A percentile compares a stretch with the other conserved stretches of the same genome.
Evolutionary conservation across 352 stramenopile genomes (phyloP).

Genomic region (Globisporangium iwayamae): DNA sequence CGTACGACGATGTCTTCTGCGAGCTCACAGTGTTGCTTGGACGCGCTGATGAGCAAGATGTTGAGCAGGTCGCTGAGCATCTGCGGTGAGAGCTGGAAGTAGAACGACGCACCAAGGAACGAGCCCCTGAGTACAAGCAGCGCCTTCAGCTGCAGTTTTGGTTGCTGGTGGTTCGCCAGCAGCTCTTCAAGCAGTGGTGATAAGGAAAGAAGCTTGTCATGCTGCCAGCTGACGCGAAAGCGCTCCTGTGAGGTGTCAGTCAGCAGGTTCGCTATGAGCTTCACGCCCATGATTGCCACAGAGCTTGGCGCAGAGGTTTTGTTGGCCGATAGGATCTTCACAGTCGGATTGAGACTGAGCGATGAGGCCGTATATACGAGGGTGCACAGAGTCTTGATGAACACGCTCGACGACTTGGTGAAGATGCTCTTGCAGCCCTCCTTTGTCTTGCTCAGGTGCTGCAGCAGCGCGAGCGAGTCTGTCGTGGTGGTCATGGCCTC

Average conservation of each 20-base stretch:
- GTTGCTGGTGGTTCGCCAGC: slow-evolving; percentile 36
- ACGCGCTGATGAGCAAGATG: slow-evolving; percentile 53
- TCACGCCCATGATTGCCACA: slow-evolving; percentile 27
- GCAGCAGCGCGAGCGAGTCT: slow-evolving; percentile 18
- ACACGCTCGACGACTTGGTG: slow-evolving; percentile 9
- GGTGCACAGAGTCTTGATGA: slow-evolving; percentile 23
- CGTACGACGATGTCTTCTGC: slow-evolving; percentile 46
- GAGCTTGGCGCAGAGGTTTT: background rate
- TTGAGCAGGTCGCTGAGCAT: slow-evolving; percentile 64
- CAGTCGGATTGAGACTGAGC: background rate
- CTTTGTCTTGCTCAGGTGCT: slow-evolving; percentile 26
- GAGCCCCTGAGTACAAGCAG: slow-evolving; percentile 40
- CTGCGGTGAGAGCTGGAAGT: slow-evolving; percentile 45
- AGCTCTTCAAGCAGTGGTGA: slow-evolving; percentile 24
- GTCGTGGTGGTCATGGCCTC: background rate
- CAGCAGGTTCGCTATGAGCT: slow-evolving; percentile 49
- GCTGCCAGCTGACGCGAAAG: slow-evolving; percentile 25
- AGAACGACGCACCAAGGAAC: slow-evolving; percentile 25
- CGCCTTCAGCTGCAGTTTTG: slow-evolving; percentile 39
- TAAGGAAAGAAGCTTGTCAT: slow-evolving; percentile 27
- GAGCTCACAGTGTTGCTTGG: slow-evolving; percentile 28
- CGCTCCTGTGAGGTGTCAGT: slow-evolving; percentile 23
- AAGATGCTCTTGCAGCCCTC: slow-evolving; percentile 25
- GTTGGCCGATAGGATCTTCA: background rate
- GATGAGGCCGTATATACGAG: slow-evolving; percentile 9